Conservation (phyloP, 495 filamentous ascomycete species). For the Cairneyella variabilis region DNA sequence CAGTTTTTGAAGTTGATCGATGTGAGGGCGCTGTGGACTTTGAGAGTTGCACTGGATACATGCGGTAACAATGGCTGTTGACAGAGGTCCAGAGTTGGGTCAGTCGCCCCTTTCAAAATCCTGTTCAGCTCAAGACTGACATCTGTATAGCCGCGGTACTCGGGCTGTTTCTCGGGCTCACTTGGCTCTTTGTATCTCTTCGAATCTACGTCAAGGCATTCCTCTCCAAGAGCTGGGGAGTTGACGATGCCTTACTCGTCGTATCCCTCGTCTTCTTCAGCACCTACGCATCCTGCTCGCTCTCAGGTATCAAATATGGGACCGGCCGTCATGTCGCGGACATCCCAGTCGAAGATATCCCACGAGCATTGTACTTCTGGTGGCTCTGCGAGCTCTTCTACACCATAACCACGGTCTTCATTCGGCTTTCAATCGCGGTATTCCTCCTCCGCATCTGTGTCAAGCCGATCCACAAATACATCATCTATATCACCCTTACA, state of each 20-base stretch:
- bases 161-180: slow-evolving; percentile 16
- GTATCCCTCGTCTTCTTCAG: slow-evolving; percentile 20
- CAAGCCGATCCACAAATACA: slow-evolving; percentile 26
- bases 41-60: background rate
- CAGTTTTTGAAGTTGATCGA: background rate
- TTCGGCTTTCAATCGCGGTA: slow-evolving; percentile 36
- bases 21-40: background rate
- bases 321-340: slow-evolving; percentile 12
- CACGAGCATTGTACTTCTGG: slow-evolving; percentile 18
- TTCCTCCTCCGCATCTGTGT: slow-evolving; percentile 37
- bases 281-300: slow-evolving; percentile 4
- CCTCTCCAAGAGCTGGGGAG: slow-evolving; percentile 18
- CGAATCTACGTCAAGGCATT: slow-evolving; percentile 21
- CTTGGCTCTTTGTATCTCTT: slow-evolving; percentile 20
- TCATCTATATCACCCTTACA: slow-evolving; percentile 31
- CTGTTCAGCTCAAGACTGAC: background rate
- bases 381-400: slow-evolving; percentile 33
- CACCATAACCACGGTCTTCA: slow-evolving; percentile 31
- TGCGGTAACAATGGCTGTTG: background rate
- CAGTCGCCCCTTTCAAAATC: background rate
- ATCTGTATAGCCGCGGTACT: slow-evolving; percentile 12
- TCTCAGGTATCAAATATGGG: slow-evolving; percentile 15
- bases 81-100: slow-evolving; percentile 18
- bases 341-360: slow-evolving; percentile 10
- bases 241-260: slow-evolving; percentile 19